Evolutionary conservation across 768 basidiomycete species (phyloP), one percentile per base, ranked within the genome.

Genomic region (Mycena maculata): DNA sequence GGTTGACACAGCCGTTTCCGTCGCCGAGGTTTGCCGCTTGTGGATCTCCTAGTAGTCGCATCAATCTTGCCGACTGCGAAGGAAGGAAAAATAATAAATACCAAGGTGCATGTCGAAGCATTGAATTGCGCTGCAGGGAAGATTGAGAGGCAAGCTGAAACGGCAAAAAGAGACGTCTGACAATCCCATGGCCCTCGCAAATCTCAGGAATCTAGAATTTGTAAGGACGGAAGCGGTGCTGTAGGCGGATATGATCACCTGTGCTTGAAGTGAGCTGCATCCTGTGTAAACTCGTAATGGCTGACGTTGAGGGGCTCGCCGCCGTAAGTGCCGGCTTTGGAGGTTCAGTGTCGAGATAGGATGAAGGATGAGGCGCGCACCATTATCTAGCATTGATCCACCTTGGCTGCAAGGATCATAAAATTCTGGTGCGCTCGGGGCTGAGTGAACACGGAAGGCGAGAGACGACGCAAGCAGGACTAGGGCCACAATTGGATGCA

Each of bases 11-110:
- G 22, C 65, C 58, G 20, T 66, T 44, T 16, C 58, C 65, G 11
- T 66, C 65, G 18, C 65, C 65, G 1, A 66, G 36, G 22, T 66
- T 66, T 27, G 58, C 63, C 31, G 48, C 12, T 38, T 66, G 65
- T 22, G 41, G 65, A n/a, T 36, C 41, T 10, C 65, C 65, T 65
- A n/a, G 22, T 45, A 1, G 30, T 25, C 31, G 20, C 33, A 23
- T 15, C 27, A 18, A 4, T 2, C 30, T 23, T n/a, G n/a, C n/a
- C n/a, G n/a, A n/a, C n/a, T n/a, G n/a, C 27, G 7, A 25, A 2
- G 16, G 18, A 4, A 42, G 30, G 38, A 22, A 11, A 12, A 23
- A n/a, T 42, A 10, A 23, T 4, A 53, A 54, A 13, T 8, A 57
- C 63, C 63, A 1, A 50, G 11, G 41, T 65, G 64, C 3, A 65